Percentiles rank a stretch among this genome's conserved stretches.
These are phyloP conservation scores for Penicillium corylophilum DNA, from an alignment of 2,329 filamentous ascomycete genomes.

Conservation along the genomic window DNA sequence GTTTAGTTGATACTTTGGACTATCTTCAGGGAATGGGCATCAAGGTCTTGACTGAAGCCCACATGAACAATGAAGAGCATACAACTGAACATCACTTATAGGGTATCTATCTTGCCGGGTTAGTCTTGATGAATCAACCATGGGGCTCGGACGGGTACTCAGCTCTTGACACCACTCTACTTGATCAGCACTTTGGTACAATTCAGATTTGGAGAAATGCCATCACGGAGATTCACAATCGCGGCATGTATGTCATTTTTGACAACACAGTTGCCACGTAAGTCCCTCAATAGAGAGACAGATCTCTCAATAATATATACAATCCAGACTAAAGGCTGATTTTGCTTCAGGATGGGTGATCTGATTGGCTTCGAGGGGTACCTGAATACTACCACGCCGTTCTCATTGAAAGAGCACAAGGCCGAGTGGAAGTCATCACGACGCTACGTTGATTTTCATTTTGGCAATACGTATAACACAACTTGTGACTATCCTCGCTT, in stretches of 20 bases:
- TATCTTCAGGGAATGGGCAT: conserved; percentile 66
- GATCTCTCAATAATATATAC: background rate
- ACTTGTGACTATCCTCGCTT: conserved; percentile 61
- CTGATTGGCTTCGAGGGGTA: conserved; percentile 63
- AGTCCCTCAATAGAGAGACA: conserved; percentile 23
- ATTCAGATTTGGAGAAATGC: conserved; percentile 58
- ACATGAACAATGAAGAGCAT: background rate
- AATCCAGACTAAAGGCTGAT: background rate
- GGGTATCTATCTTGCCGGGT: conserved; percentile 64
- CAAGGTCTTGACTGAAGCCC: conserved; percentile 43
- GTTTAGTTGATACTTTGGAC: conserved; percentile 60
- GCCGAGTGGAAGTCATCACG: conserved; percentile 57
- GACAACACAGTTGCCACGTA: conserved; percentile 66
- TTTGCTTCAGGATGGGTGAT: conserved; percentile 50
- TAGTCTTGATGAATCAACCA: conserved; percentile 62
- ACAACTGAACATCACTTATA: conserved; percentile 22
- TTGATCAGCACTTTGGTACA: conserved; percentile 63
- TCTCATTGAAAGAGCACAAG: conserved; percentile 56
- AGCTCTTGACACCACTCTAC: conserved; percentile 61
- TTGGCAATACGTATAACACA: conserved; percentile 54
- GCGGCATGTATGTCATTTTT: conserved; percentile 65
- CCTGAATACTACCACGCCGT: conserved; percentile 59
- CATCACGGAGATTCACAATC: conserved; percentile 60
- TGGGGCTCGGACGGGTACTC: conserved; percentile 63
- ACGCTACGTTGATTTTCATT: conserved; percentile 59